These are phyloP conservation scores for Aspergillus olivimuriae DNA, from an alignment of 495 filamentous ascomycete species.

Conservation along the genomic window DNA sequence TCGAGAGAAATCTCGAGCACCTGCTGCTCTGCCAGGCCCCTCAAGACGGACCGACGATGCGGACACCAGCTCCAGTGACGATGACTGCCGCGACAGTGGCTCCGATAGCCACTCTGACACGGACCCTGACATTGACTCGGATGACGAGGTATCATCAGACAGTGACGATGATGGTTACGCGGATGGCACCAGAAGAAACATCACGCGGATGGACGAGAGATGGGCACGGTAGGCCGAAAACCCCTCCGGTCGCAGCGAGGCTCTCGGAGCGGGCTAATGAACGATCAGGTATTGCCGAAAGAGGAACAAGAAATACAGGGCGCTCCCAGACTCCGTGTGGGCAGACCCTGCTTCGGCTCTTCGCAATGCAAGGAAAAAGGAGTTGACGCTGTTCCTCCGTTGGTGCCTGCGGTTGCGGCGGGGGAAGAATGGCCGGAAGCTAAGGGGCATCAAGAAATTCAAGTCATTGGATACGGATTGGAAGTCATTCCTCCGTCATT, in stretches of 20 bases:
- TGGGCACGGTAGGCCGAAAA: neutral
- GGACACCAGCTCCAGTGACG: constrained; percentile 1
- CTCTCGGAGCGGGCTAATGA: neutral
- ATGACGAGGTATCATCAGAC: neutral
- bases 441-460: neutral
- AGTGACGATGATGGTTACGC: neutral
- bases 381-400: neutral
- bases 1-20: neutral
- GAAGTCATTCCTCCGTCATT: neutral
- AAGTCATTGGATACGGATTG: neutral
- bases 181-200: neutral
- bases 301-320: neutral
- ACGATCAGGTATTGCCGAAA: neutral
- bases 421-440: neutral
- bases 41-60: neutral
- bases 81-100: neutral
- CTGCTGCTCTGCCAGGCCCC: constrained; percentile 1
- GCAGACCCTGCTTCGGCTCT: neutral
- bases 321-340: neutral
- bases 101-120: neutral
- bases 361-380: neutral
- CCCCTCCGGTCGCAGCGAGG: neutral
- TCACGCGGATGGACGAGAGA: neutral
- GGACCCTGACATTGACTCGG: constrained; percentile 1
- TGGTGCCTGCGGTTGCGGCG: neutral